These are phyloP conservation scores for Microdochium bolleyi DNA, from an alignment of 2,329 filamentous ascomycete species.

Conservation along the genomic window DNA sequence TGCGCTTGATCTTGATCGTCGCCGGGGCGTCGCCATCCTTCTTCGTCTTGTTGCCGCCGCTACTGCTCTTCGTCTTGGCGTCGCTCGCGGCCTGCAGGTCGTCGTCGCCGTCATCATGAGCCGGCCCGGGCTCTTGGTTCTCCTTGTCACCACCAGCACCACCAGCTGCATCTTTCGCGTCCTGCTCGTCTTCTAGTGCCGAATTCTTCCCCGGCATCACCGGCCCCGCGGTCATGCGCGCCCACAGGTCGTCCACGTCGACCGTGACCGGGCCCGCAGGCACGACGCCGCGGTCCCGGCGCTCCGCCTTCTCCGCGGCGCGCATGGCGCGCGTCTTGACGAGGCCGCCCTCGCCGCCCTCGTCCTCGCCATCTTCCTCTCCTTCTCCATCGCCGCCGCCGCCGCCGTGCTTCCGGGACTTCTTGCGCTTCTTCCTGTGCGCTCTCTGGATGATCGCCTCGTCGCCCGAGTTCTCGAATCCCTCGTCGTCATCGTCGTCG, in stretches of 20 bases:
- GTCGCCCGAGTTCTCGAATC: slow-evolving; percentile 63
- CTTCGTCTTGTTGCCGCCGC: slow-evolving; percentile 4
- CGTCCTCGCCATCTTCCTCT: slow-evolving; percentile 36
- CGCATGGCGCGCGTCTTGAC: slow-evolving; percentile 68
- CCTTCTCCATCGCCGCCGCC: slow-evolving; percentile 9
- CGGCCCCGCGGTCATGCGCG: slow-evolving; percentile 50
- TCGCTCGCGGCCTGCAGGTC: slow-evolving; percentile 8
- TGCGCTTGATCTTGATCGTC: slow-evolving; percentile 59
- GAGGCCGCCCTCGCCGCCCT: slow-evolving; percentile 51
- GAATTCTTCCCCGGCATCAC: slow-evolving; percentile 18
- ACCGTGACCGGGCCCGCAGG: slow-evolving; percentile 55
- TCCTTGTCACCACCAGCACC: slow-evolving; percentile 7
- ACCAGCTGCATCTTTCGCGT: slow-evolving; percentile 5
- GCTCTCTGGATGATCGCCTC: slow-evolving; percentile 60
- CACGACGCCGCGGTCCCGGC: slow-evolving; percentile 32
- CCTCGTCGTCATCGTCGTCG: slow-evolving; percentile 34
- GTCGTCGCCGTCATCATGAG: slow-evolving; percentile 18
- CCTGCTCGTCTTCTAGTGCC: slow-evolving; percentile 8
- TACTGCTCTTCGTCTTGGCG: slow-evolving; percentile 7
- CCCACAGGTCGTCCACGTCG: slow-evolving; percentile 65
- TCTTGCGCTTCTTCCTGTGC: slow-evolving; percentile 30
- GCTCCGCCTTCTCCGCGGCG: slow-evolving; percentile 56
- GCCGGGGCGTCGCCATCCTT: slow-evolving; percentile 16
- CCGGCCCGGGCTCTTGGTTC: slow-evolving; percentile 7
- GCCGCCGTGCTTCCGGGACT: slow-evolving; percentile 32